Percentiles rank a stretch among this genome's conserved stretches.
Evolutionary conservation across 2,329 filamentous ascomycete genomes (phyloP).

Genomic region (Anthostomella pinea): DNA sequence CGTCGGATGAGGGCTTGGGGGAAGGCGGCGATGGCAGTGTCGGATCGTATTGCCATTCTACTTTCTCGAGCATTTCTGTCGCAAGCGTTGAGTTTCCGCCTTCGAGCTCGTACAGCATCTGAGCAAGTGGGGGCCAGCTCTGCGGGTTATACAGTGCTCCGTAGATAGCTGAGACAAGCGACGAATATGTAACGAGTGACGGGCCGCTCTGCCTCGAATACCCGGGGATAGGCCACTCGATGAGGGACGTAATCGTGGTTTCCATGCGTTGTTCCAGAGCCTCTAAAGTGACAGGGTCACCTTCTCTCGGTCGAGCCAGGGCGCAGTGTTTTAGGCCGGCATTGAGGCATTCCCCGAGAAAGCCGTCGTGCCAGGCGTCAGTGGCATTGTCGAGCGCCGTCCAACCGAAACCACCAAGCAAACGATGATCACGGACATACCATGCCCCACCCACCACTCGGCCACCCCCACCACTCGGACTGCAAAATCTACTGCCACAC

Average conservation of each 20-base stretch:
- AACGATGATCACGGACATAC: slow-evolving; percentile 44
- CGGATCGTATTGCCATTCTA: slow-evolving; percentile 42
- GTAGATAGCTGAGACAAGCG: slow-evolving; percentile 39
- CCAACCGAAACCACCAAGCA: slow-evolving; percentile 46
- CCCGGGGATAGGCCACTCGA: slow-evolving; percentile 36
- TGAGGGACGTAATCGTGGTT: slow-evolving; percentile 36
- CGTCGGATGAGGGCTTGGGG: slow-evolving; percentile 34
- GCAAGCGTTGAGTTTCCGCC: slow-evolving; percentile 43
- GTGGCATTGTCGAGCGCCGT: slow-evolving; percentile 48
- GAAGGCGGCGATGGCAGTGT: slow-evolving; percentile 28
- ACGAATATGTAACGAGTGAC: slow-evolving; percentile 45
- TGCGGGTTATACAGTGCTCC: slow-evolving; percentile 40
- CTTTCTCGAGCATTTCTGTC: slow-evolving; percentile 36
- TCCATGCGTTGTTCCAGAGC: slow-evolving; percentile 40
- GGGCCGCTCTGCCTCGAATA: slow-evolving; percentile 40
- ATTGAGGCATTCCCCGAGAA: slow-evolving; percentile 48
- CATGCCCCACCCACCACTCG: too few relatives aligned
- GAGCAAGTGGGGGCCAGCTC: slow-evolving; percentile 41
- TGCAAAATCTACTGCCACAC: too few relatives aligned
- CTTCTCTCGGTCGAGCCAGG: slow-evolving; percentile 35
- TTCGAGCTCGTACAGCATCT: slow-evolving; percentile 43
- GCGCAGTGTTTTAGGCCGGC: slow-evolving; percentile 46
- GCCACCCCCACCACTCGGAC: too few relatives aligned
- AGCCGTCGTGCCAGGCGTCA: slow-evolving; percentile 48
- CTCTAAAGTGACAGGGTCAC: slow-evolving; percentile 31